phyloP scores from a whole-genome alignment of 352 stramenopile genomes.

The Phytophthora pisi region DNA sequence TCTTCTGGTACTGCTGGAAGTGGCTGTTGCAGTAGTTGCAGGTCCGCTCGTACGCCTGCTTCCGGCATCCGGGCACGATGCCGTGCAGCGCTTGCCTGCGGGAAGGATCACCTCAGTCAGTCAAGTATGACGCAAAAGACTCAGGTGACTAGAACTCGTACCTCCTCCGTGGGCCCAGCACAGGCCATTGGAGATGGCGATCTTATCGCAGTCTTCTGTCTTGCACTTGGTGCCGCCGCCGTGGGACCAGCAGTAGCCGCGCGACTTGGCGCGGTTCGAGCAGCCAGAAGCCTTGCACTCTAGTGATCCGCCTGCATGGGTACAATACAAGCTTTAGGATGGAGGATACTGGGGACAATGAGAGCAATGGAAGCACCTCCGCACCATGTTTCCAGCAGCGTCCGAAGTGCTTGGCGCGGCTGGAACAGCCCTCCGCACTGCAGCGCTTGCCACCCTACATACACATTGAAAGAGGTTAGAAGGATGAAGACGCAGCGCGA shows the following conservation, averaged over 20 bases:
- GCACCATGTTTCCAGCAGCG: conserved; percentile 72
- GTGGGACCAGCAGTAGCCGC: conserved; percentile 83
- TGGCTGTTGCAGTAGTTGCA: conserved; percentile 72
- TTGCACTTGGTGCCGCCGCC: conserved; percentile 81
- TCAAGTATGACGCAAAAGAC: neutral
- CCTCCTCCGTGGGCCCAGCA: conserved; percentile 78
- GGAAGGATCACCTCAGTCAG: conserved; percentile 1
- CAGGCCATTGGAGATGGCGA: conserved; percentile 72
- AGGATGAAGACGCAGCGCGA: neutral
- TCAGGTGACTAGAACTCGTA: conserved; percentile 21
- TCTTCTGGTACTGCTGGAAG: conserved; percentile 42
- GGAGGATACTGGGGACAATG: neutral
- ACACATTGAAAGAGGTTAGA: neutral
- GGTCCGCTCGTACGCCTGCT: conserved; percentile 69
- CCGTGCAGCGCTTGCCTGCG: conserved; percentile 53
- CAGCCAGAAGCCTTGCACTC: conserved; percentile 71
- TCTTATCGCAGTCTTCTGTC: conserved; percentile 60
- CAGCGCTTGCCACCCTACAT: conserved; percentile 67
- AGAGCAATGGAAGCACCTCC: neutral
- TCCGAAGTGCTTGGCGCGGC: conserved; percentile 67
- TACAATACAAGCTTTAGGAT: neutral
- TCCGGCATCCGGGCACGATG: conserved; percentile 51
- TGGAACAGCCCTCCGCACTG: conserved; percentile 54
- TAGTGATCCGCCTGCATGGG: conserved; percentile 45
- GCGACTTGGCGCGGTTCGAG: conserved; percentile 76